phyloP scores from a whole-genome alignment of 148 eudicot genomes.

The Dysphania ambrosioides region DNA sequence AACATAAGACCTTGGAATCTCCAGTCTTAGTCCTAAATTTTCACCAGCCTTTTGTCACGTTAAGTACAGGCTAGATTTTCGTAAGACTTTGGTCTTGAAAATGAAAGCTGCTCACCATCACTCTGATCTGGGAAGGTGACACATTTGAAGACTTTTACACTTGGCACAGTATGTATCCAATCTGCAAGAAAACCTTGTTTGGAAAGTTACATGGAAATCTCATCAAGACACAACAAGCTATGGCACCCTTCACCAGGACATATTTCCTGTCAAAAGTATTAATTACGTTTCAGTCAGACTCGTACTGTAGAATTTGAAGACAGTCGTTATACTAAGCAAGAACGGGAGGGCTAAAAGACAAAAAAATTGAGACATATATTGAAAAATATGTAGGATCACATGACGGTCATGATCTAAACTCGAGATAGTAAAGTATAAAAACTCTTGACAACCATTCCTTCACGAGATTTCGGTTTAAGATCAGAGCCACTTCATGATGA shows the following conservation, averaged over 20 bases:
- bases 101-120: conserved; percentile 47
- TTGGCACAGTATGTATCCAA: conserved; percentile 74
- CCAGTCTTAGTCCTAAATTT: neutral
- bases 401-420: neutral
- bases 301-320: neutral
- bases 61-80: conserved; percentile 8
- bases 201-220: conserved; percentile 5
- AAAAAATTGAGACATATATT: neutral
- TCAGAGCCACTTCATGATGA: too few species aligned
- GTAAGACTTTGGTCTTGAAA: conserved; percentile 18
- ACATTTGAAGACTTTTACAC: conserved; percentile 93
- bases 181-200: conserved; percentile 35
- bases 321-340: neutral
- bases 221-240: neutral
- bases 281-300: neutral
- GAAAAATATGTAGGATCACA: too few species aligned
- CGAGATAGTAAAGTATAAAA: too few species aligned
- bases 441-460: neutral
- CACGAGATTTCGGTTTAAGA: neutral
- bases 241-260: neutral
- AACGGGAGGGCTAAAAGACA: too few species aligned
- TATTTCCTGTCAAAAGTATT: neutral
- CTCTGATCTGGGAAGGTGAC: conserved; percentile 72
- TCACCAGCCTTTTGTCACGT: conserved; percentile 12
- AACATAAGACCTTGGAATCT: conserved; percentile 7